A percentile compares a stretch with the other conserved stretches of the same genome.
Evolutionary conservation across 768 basidiomycete genomes (phyloP).

Genomic region (Aureoboletus auriporus): DNA sequence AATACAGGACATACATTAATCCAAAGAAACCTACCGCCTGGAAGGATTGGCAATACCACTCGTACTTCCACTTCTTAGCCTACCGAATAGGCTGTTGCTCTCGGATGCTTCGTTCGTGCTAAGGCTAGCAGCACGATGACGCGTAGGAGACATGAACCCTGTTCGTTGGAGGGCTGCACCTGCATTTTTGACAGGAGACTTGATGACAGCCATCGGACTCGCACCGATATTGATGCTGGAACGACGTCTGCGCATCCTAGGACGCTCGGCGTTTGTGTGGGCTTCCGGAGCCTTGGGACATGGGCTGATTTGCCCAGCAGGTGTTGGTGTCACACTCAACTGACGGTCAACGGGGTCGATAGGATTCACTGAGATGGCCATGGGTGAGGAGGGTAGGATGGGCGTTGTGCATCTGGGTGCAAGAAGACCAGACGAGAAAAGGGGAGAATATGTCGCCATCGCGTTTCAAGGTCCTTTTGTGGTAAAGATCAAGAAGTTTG

Average conservation of each 20-base stretch:
- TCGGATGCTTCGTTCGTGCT: slow-evolving; percentile 32
- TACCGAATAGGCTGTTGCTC: slow-evolving; percentile 42
- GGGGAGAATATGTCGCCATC: slow-evolving; percentile 54
- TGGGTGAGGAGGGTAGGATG: slow-evolving; percentile 22
- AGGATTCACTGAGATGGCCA: slow-evolving; percentile 14
- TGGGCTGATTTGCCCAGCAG: slow-evolving; percentile 21
- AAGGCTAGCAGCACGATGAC: slow-evolving; percentile 47
- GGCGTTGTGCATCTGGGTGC: slow-evolving; percentile 35
- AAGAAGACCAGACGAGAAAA: slow-evolving; percentile 69
- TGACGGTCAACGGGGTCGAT: slow-evolving; percentile 35
- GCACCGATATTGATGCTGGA: slow-evolving; percentile 55
- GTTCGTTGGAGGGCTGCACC: slow-evolving; percentile 48
- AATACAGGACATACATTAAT: neutral
- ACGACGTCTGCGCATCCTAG: slow-evolving; percentile 55
- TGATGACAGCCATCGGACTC: slow-evolving; percentile 55
- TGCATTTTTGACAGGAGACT: slow-evolving; percentile 51
- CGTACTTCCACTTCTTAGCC: slow-evolving; percentile 55
- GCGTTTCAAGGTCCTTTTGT: slow-evolving; percentile 13
- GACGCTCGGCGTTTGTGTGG: slow-evolving; percentile 25
- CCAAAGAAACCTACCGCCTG: slow-evolving; percentile 28
- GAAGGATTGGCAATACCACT: slow-evolving; percentile 28
- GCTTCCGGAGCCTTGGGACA: slow-evolving; percentile 21
- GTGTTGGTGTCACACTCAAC: slow-evolving; percentile 36
- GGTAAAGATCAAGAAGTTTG: neutral
- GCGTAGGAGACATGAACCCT: slow-evolving; percentile 34